Base-by-base conservation (phyloP, 2,329 filamentous ascomycete species). In the Fusarium denticulatum region DNA sequence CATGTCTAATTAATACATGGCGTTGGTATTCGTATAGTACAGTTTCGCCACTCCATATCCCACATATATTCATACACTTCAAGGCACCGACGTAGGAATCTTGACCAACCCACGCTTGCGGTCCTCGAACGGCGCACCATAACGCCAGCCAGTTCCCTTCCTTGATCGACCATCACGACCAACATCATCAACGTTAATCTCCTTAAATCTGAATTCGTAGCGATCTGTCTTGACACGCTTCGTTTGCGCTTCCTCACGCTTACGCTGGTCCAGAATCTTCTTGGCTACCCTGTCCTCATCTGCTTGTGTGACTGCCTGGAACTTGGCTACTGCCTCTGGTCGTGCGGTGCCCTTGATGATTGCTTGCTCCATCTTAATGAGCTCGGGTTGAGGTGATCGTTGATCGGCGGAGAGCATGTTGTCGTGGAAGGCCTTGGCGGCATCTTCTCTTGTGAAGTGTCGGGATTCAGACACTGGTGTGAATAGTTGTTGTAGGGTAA, bases 401-500 rank as follows among this genome's bases (percentile, higher is more conserved):
- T 85, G 80, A 78, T 93, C 91, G 3, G 89, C 86, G 1, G 91
- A 87, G 14, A 91, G 85, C 79, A 93, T 85, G 26, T 79, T 85
- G 37, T 88, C 83, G 76, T 91, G 86, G 79, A 92, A 92, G 10
- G 90, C 90, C 78, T 87, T 86, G 53, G 91, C 91, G 37, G 91
- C 91, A 77, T 93, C 90, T 72, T 86, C 86, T 75, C 91, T 88
- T 34, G 89, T 92, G 75, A 91, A 91, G 69, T 86, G 83, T 58
- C 89, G 85, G 43, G 90, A 91, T 79, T 92, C 90, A 1, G 90
- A 87, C 10, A 89, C 88, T 11, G 90, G 90, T 74, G 89, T 84
- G 77, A 91, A 92, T n/a, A 92, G 83, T 81, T 92, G 90, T 80
- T 90, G 88, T 82, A 86, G 86, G 13, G 90, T 91, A 76, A 86